phyloP scores from a whole-genome alignment of 169 alveolate species.

The Perkinsus marinus region DNA sequence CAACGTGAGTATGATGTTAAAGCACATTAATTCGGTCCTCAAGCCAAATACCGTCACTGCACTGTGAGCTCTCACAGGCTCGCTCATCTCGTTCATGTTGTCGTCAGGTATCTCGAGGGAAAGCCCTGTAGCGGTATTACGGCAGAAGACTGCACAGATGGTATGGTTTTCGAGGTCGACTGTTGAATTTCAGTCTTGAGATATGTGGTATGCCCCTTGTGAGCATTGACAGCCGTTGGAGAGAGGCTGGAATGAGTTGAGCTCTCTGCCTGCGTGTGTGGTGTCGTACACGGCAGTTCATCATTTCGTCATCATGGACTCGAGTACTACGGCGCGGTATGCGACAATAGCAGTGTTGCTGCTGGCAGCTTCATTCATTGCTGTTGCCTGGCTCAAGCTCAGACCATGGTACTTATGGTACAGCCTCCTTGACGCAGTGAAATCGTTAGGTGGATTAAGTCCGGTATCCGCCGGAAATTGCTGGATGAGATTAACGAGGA shows the following conservation, averaged over 20 bases:
- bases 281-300: neutral
- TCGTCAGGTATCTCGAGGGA: neutral
- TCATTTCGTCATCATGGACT: neutral
- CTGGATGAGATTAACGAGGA: neutral
- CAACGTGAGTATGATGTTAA: neutral
- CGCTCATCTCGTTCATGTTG: neutral
- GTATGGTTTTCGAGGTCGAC: neutral
- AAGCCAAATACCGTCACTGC: neutral
- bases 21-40: neutral
- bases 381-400: neutral
- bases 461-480: neutral
- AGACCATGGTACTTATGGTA: neutral
- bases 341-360: neutral
- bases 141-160: neutral
- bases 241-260: neutral
- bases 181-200: neutral
- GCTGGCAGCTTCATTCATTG: neutral
- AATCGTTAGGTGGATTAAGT: neutral
- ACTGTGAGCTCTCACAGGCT: neutral
- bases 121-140: neutral
- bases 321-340: neutral
- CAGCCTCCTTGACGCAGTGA: neutral
- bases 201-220: no score
- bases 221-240: neutral
- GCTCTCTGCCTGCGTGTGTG: neutral